Base-by-base conservation (phyloP, 805 yeast genomes). In the Spathaspora sp. region DNA sequence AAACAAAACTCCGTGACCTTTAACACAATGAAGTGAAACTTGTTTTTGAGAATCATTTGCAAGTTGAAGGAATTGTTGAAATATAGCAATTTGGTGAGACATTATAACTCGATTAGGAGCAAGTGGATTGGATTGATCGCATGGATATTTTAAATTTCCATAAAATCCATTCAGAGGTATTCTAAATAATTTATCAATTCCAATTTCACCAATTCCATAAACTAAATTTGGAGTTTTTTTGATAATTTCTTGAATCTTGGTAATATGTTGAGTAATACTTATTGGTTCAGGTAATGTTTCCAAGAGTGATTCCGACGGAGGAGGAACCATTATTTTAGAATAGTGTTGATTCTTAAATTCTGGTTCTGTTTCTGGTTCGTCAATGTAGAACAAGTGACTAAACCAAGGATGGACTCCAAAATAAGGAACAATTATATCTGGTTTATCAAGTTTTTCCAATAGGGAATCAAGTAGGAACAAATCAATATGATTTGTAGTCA, bases 371-470 rank as follows among this genome's bases (percentile, higher is more conserved):
- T 43, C 32, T 9, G 7, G 17, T 7, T 31, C 14, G n/a, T 67
- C 59, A 7, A 49, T 16, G 1, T 79, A 69, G 55, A 82, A 86
- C 17, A 85, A 56, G 64, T 92, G 96, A 2, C 83, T 68, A 60
- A 81, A 92, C 98, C 98, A 93, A 0, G 99, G 99, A 66, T 93
- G 99, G 1, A 90, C 72, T 0, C 98, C 96, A 60, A 81, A 79
- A 40, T 80, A 78, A 0, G 86, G 80, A 8, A 70, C 62, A 1
- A 77, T 54, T 9, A 52, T 38, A 23, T 58, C 52, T 7, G 47
- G 35, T 12, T 19, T 50, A 29, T 17, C 46, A 43, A 52, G 55
- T 56, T 26, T 61, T 29, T 17, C 23, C 16, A 53, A 47, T 28
- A 69, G 46, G 12, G 31, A 39, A 42, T 61, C 65, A 3, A 74